A percentile compares a stretch with the other conserved stretches of the same genome.
These are phyloP conservation scores for Rubus idaeus DNA, from an alignment of 306 rosid genomes.

Conservation along the genomic window DNA sequence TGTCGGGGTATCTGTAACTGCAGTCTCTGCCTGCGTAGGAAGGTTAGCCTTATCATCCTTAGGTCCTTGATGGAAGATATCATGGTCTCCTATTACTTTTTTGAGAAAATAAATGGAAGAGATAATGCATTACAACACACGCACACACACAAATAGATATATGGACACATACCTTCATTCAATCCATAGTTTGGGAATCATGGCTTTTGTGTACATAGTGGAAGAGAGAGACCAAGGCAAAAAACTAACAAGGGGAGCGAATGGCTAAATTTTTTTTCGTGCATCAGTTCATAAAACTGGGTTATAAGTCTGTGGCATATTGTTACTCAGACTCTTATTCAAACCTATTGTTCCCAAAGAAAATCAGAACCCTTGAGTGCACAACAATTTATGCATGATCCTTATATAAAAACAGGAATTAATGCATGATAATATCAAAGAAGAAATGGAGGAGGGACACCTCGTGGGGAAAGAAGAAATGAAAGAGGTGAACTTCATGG, in stretches of 20 bases:
- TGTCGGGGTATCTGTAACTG: slow-evolving; percentile 80
- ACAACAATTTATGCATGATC: not conserved
- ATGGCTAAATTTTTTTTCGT: not conserved
- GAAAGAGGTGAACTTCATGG: not conserved
- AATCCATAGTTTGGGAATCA: slow-evolving; percentile 1
- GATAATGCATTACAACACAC: not conserved
- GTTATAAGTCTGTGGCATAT: slow-evolving; percentile 47
- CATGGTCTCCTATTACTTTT: not conserved
- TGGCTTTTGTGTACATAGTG: not conserved
- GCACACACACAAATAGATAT: not conserved
- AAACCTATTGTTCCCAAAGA: slow-evolving; percentile 9
- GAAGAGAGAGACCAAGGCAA: not conserved
- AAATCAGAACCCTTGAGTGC: slow-evolving; percentile 15
- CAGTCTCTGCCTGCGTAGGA: slow-evolving; percentile 47
- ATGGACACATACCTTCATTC: not conserved
- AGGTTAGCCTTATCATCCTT: slow-evolving; percentile 43
- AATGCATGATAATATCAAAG: not conserved
- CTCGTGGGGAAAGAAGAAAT: not conserved
- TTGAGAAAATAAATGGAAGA: not conserved
- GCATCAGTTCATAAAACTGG: slow-evolving; percentile 32
- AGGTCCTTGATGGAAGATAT: not conserved
- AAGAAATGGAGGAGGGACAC: not conserved
- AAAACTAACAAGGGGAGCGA: not conserved
- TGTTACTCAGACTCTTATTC: slow-evolving; percentile 29
- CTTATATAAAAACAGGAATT: not conserved